Evolutionary conservation across 2,329 filamentous ascomycete genomes (phyloP).

Genomic region (Macrophomina phaseolina): DNA sequence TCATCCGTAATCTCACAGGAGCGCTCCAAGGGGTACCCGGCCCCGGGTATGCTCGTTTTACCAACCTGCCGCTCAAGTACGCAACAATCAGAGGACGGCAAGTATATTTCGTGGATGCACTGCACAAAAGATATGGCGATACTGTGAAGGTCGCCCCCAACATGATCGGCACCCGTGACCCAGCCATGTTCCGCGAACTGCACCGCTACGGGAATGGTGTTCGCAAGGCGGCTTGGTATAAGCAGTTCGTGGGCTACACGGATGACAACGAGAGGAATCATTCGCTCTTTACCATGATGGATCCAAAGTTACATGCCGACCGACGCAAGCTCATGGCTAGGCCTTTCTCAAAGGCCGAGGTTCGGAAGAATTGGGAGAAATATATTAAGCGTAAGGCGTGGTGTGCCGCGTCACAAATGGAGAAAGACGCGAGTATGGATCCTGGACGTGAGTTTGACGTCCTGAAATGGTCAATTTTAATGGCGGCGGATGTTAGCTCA

Average conservation of each 20-base stretch:
- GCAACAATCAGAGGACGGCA: conserved; percentile 46
- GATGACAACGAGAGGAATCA: too few species aligned
- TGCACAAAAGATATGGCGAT: conserved; percentile 43
- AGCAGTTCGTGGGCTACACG: background rate
- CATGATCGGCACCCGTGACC: conserved; percentile 39
- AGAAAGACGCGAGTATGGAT: conserved; percentile 29
- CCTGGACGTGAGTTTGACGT: conserved; percentile 39
- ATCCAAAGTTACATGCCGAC: conserved; percentile 41
- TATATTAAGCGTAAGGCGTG: conserved; percentile 40
- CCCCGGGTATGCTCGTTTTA: conserved; percentile 42
- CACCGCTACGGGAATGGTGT: conserved; percentile 38
- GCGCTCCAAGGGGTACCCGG: conserved; percentile 38
- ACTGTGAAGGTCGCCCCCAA: conserved; percentile 39
- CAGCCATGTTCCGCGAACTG: conserved; percentile 38
- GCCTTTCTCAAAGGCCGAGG: conserved; percentile 43
- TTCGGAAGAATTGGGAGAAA: conserved; percentile 45
- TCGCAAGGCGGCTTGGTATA: conserved; percentile 10
- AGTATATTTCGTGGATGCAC: conserved; percentile 45
- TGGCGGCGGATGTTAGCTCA: conserved; percentile 38
- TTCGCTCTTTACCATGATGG: conserved; percentile 4
- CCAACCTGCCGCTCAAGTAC: conserved; percentile 44
- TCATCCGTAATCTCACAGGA: too few species aligned
- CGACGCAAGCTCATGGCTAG: conserved; percentile 45
- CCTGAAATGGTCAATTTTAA: conserved; percentile 47
- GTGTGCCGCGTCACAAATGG: conserved; percentile 43